Evolutionary conservation across 148 eudicot genomes (phyloP).

Genomic region (Suaeda aralocaspica): DNA sequence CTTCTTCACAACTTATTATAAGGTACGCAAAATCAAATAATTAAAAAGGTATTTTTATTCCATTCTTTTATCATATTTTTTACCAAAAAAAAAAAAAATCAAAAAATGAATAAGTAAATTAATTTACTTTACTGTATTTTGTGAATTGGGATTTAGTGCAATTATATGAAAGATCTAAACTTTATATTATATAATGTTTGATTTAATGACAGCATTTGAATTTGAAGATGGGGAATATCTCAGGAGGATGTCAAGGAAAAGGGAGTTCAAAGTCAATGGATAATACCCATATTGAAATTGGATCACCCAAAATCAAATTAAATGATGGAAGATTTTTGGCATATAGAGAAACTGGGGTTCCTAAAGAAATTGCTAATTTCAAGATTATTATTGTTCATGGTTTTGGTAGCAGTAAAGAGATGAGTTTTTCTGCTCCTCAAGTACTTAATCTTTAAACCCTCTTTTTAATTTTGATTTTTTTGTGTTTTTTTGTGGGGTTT

Average conservation of each 20-base stretch:
- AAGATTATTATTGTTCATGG: constrained; percentile 79
- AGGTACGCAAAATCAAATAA: not conserved
- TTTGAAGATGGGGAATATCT: constrained; percentile 49
- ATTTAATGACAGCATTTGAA: constrained; percentile 22
- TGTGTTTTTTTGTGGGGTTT: not conserved
- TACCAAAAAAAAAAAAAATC: too few species aligned
- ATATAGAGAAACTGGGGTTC: constrained; percentile 69
- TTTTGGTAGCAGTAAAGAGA: constrained; percentile 67
- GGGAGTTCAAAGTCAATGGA: constrained; percentile 29
- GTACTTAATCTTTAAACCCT: constrained; percentile 30
- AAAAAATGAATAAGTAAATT: too few species aligned
- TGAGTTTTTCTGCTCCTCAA: constrained; percentile 60
- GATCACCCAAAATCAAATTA: constrained; percentile 50
- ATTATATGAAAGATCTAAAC: constrained; percentile 1
- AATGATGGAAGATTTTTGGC: constrained; percentile 80
- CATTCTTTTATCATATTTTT: too few species aligned
- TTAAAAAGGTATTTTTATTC: too few species aligned
- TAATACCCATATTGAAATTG: constrained; percentile 28
- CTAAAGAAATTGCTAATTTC: constrained; percentile 48
- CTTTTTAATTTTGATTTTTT: constrained; percentile 6
- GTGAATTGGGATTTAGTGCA: too few species aligned
- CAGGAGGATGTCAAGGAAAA: constrained; percentile 29
- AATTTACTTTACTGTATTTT: too few species aligned
- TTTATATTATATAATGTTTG: not conserved
- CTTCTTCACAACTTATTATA: constrained; percentile 12